These are phyloP conservation scores for Coleophoma eucalyptorum DNA, from an alignment of 2,329 filamentous ascomycete species.

Conservation along the genomic window DNA sequence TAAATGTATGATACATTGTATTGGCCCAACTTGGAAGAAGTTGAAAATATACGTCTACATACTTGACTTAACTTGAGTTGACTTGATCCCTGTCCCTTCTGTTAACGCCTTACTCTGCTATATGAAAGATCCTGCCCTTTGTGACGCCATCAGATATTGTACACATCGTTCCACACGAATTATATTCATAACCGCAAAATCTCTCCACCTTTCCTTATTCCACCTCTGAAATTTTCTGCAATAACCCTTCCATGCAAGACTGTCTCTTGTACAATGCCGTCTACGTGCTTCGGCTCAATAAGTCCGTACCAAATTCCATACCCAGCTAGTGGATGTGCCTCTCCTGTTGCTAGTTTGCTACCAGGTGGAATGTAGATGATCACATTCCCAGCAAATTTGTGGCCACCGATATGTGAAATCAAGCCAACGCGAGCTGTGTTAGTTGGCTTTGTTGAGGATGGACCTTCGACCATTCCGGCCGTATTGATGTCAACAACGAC, in stretches of 20 bases:
- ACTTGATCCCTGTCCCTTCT: too few relatives aligned
- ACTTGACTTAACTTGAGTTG: too few relatives aligned
- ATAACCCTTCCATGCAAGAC: conserved; percentile 64
- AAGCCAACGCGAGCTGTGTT: conserved; percentile 58
- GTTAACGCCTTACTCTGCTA: too few relatives aligned
- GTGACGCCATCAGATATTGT: too few relatives aligned
- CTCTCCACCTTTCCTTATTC: conserved; percentile 51
- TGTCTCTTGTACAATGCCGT: conserved; percentile 72
- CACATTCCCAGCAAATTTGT: conserved; percentile 83
- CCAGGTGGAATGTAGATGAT: conserved; percentile 72
- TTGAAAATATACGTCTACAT: too few relatives aligned
- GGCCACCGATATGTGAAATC: conserved; percentile 78
- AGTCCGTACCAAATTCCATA: conserved; percentile 80
- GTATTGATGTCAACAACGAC: conserved; percentile 21
- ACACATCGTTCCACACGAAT: too few relatives aligned
- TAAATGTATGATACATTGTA: too few relatives aligned
- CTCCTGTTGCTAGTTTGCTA: conserved; percentile 33
- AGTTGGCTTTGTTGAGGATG: conserved; percentile 27
- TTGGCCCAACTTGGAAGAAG: too few relatives aligned
- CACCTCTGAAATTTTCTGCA: conserved; percentile 68
- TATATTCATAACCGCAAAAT: conserved; percentile 32
- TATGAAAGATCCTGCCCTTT: too few relatives aligned
- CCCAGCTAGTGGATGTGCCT: conserved; percentile 57
- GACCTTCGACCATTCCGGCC: conserved; percentile 14
- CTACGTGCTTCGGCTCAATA: conserved; percentile 70